Evolutionary conservation across 768 basidiomycete genomes (phyloP).

Genomic region (Suillus sp.): DNA sequence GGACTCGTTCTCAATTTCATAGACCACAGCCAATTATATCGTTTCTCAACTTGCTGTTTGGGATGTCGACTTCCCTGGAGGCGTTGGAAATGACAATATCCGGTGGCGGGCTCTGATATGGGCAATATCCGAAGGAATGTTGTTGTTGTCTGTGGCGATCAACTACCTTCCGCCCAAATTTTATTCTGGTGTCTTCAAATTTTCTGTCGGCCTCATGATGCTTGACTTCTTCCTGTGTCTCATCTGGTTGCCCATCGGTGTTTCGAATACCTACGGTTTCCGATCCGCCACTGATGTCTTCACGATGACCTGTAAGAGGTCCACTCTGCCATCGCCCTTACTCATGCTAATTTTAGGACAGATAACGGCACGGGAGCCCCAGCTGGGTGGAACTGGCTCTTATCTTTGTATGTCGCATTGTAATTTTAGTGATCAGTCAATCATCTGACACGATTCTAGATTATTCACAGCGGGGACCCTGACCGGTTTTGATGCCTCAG

Average conservation of each 20-base stretch:
- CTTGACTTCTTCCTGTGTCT: constrained; percentile 86
- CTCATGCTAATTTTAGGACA: constrained; percentile 30
- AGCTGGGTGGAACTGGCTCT: constrained; percentile 88
- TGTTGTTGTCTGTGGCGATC: constrained; percentile 73
- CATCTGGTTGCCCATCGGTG: constrained; percentile 93
- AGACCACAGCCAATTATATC: constrained; percentile 90
- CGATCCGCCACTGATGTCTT: constrained; percentile 83
- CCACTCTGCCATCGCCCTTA: constrained; percentile 25
- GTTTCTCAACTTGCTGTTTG: constrained; percentile 83
- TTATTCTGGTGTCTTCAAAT: constrained; percentile 78
- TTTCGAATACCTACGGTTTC: constrained; percentile 87
- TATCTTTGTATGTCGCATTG: constrained; percentile 67
- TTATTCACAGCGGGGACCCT: constrained; percentile 86
- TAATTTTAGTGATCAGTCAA: not conserved
- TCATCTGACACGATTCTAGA: constrained; percentile 54
- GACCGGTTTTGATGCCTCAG: constrained; percentile 89
- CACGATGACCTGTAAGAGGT: constrained; percentile 72
- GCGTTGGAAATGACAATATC: constrained; percentile 64
- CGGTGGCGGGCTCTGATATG: constrained; percentile 88
- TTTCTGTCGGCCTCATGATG: constrained; percentile 74
- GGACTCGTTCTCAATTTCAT: constrained; percentile 11
- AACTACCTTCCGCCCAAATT: constrained; percentile 81
- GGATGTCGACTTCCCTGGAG: constrained; percentile 83
- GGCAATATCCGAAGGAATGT: constrained; percentile 74
- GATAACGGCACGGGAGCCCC: constrained; percentile 90